Base-by-base conservation (phyloP, 2,329 filamentous ascomycete genomes). In the Penicillium palitans region DNA sequence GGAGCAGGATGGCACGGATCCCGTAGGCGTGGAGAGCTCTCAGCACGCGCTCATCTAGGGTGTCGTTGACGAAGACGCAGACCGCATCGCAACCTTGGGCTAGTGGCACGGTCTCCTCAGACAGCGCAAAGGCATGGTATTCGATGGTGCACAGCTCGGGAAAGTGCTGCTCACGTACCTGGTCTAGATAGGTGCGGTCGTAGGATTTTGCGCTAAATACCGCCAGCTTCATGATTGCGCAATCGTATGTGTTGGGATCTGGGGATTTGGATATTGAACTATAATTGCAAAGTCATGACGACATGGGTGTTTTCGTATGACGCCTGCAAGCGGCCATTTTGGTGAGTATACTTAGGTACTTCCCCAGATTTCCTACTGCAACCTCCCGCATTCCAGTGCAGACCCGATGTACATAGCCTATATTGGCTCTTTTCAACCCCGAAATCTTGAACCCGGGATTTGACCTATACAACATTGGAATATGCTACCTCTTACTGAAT, bases 51-150 rank as follows among this genome's bases (percentile, higher is more conserved):
- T 72, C 78, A 53, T 79, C 75, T 21, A 88, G 76, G 5, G 73
- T 73, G 73, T 90, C 87, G 72, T 89, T 90, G 69, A 89, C 87
- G 66, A 90, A 90, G 66, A 84, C 83, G 73, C 87, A 89, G 49
- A 90, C 79, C 56, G 86, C 87, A 42, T 81, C 74, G 58, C 81
- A 78, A 37, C 77, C 80, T 2, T 74, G 68, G 2, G 83, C 82
- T 7, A 89, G 79, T 1, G 80, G 64, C 2, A 80, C 84, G 0
- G 86, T 90, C 46, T 85, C 81, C 29, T 76, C 63, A 41, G 76
- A 79, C 10, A 89, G 80, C 3, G 83, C 67, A 58, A 86, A 84
- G 46, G 85, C 80, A 72, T 88, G 84, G 71, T 83, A 87, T 57
- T 76, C 69, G 53, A 88, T 73, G 12, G 83, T 77, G 63, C 84